These are phyloP conservation scores for Meyerozyma sp. DNA, from an alignment of 1,139 yeast genomes.

Conservation along the genomic window DNA sequence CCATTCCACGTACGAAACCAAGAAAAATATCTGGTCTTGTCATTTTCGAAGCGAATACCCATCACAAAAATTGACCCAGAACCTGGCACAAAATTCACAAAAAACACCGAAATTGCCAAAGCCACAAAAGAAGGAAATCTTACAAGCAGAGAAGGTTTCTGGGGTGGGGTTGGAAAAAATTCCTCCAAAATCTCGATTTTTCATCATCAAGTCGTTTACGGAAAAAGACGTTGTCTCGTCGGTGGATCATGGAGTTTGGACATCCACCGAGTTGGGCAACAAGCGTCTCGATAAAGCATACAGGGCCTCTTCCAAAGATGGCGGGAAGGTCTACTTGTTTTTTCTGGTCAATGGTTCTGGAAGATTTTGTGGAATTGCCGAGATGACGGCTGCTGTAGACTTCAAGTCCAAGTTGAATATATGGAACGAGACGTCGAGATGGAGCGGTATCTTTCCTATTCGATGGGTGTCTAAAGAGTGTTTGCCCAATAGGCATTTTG, in stretches of 20 bases:
- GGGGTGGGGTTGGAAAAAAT: neutral
- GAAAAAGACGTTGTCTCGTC: slow-evolving; percentile 47
- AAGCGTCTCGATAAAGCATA: slow-evolving; percentile 42
- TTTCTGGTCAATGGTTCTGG: slow-evolving; percentile 60
- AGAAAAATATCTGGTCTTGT: neutral
- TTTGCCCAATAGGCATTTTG: slow-evolving; percentile 43
- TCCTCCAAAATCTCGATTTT: slow-evolving; percentile 32
- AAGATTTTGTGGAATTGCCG: slow-evolving; percentile 58
- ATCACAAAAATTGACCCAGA: too few relatives aligned
- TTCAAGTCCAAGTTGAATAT: slow-evolving; percentile 32
- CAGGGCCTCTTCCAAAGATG: slow-evolving; percentile 8
- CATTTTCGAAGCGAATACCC: neutral
- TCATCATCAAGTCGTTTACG: slow-evolving; percentile 52
- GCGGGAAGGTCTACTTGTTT: slow-evolving; percentile 38
- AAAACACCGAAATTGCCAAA: too few relatives aligned
- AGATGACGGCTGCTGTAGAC: slow-evolving; percentile 41
- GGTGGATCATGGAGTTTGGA: slow-evolving; percentile 47
- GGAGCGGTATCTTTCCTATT: slow-evolving; percentile 49
- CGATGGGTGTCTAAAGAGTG: slow-evolving; percentile 50
- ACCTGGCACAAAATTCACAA: too few relatives aligned
- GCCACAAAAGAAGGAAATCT: too few relatives aligned
- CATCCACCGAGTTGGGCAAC: slow-evolving; percentile 56
- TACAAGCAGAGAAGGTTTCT: too few relatives aligned
- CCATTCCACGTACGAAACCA: neutral
- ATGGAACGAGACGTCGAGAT: slow-evolving; percentile 45